These are phyloP conservation scores for Kickxella alabastrina DNA, from an alignment of 192 early-diverging fungal species.

Conservation along the genomic window DNA sequence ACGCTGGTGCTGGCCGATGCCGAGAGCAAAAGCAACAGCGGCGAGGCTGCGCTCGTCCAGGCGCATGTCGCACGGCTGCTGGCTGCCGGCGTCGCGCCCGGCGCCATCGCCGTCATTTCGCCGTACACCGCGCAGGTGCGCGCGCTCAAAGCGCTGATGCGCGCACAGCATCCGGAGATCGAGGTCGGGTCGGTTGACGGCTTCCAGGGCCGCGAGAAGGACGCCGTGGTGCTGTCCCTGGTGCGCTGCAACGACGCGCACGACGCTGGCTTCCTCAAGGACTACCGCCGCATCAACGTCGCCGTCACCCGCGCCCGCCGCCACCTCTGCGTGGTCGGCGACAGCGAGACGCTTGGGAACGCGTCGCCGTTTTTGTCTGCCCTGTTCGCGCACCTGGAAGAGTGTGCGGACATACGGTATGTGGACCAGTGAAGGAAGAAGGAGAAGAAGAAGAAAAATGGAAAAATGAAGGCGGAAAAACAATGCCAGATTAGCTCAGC, in stretches of 20 bases:
- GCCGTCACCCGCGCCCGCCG: constrained; percentile 85
- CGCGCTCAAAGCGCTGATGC: constrained; percentile 49
- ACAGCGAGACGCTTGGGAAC: constrained; percentile 59
- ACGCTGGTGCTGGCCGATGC: constrained; percentile 14
- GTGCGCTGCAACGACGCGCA: constrained; percentile 75
- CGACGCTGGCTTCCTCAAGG: constrained; percentile 80
- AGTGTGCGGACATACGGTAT: constrained; percentile 50
- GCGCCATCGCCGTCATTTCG: constrained; percentile 80
- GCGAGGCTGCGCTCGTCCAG: constrained; percentile 66
- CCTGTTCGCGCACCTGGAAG: constrained; percentile 50
- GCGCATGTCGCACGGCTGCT: constrained; percentile 63
- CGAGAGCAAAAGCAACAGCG: constrained; percentile 70
- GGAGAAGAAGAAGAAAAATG: no score
- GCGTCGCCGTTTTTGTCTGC: constrained; percentile 50
- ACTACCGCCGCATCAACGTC: constrained; percentile 82
- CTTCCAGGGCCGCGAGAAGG: constrained; percentile 89
- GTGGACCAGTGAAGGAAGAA: constrained; percentile 13
- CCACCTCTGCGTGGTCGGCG: constrained; percentile 80
- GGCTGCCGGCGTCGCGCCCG: constrained; percentile 56
- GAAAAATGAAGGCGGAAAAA: no score
- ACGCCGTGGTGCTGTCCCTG: constrained; percentile 75
- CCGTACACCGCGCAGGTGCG: constrained; percentile 82
- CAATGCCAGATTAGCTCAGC: no score
- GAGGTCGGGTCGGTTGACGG: constrained; percentile 88
- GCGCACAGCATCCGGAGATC: constrained; percentile 55